Conservation (phyloP, 1,284 basidiomycete genomes). For the Ganoderma lingzhi region DNA sequence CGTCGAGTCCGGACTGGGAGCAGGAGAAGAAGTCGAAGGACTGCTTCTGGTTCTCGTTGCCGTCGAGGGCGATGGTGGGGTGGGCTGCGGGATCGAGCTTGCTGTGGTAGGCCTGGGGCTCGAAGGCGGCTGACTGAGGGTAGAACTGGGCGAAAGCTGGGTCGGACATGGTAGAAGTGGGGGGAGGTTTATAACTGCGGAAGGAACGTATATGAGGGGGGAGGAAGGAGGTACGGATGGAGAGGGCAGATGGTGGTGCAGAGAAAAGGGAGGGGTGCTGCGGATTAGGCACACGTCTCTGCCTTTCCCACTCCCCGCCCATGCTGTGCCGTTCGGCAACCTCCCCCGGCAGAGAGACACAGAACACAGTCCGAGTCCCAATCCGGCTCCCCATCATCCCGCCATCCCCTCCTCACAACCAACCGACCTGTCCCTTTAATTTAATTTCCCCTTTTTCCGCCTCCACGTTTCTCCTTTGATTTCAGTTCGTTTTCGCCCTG, state of each 20-base stretch:
- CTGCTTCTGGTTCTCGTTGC: constrained; percentile 33
- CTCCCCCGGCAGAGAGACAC: background rate
- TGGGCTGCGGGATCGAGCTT: constrained; percentile 33
- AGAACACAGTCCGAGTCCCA: background rate
- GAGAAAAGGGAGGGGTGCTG: constrained; percentile 34
- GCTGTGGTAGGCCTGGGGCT: constrained; percentile 35
- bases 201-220: constrained; percentile 35
- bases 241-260: constrained; percentile 24
- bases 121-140: constrained; percentile 35
- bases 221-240: constrained; percentile 17
- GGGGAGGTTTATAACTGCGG: constrained; percentile 34
- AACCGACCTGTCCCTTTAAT: constrained; percentile 22
- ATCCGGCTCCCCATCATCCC: constrained; percentile 23
- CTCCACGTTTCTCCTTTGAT: background rate
- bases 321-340: constrained; percentile 28
- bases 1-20: constrained; percentile 64
- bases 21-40: constrained; percentile 72
- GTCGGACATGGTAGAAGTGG: constrained; percentile 36
- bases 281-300: constrained; percentile 34
- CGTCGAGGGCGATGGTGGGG: constrained; percentile 34
- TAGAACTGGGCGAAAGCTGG: constrained; percentile 38
- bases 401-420: constrained; percentile 20
- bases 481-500: background rate
- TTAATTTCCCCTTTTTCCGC: constrained; percentile 13
- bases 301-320: constrained; percentile 29